Base-by-base conservation (phyloP, 2,329 filamentous ascomycete genomes). In the Pseudocercospora eumusae region DNA sequence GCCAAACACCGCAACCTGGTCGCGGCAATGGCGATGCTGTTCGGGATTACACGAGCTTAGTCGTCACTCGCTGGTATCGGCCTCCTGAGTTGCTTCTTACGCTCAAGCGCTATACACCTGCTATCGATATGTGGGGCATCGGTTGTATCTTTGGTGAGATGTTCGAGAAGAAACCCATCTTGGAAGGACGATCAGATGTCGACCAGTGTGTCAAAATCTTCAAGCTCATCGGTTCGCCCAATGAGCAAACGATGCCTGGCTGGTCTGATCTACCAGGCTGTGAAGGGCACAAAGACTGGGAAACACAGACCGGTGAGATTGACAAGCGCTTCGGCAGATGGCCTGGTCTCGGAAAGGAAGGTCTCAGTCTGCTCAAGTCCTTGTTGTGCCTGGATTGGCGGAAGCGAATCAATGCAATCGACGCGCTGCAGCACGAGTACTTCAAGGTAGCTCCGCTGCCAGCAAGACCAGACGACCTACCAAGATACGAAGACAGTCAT, bases 121-220 rank as follows among this genome's bases (percentile, higher is more conserved):
- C 95, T 9, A 97, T 99, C 71, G 95, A 99, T 76, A 87, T 99
- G 79, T 99, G 95, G 95, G 95, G 95, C 70, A 93, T 97, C 33
- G 92, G 90, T n/a, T 99, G 95, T 74, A 92, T 99, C 2, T 97
- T 99, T 77, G 95, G 92, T 56, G 95, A 99, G 75, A 99, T 99
- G 93, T 89, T 97, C 67, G 87, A 92, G 70, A 88, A 92, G 40
- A 96, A 93, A 75, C 95, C 95, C 0, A 98, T 99, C 57, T 83
- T 99, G 47, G 86, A 92, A 7, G 95, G 95, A 11, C 92, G 91
- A 68, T 96, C 90, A 70, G 95, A 99, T 73, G 79, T 86, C 6
- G 89, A 97, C 72, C 95, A 99, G 76, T 87, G 96, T 11, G 90
- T 96, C 11, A 87, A 96, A 52, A 98, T 99, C 62, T 99, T 96